These are phyloP conservation scores for Jamesozyma lodderae DNA, from an alignment of 805 yeast species.

Conservation along the genomic window DNA sequence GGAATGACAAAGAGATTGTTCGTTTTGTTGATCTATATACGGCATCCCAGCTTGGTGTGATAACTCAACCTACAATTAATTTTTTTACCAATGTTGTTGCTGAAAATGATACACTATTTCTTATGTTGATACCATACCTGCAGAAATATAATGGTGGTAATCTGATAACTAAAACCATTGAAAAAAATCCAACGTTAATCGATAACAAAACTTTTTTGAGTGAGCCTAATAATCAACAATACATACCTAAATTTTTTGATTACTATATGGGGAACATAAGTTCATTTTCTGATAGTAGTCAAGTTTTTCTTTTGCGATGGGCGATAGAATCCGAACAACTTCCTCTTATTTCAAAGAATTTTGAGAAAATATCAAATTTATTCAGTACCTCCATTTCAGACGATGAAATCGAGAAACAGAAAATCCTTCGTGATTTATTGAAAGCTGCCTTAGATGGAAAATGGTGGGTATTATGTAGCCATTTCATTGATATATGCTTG, in stretches of 20 bases:
- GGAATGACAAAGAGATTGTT: conserved; percentile 10
- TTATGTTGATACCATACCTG: background rate
- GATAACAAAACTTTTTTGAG: too few relatives aligned
- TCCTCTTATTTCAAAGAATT: too few relatives aligned
- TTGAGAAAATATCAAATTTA: too few relatives aligned
- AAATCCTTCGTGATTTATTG: background rate
- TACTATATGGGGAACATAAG: background rate
- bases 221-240: too few relatives aligned
- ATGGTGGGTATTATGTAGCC: conserved; percentile 7
- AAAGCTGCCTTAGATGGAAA: background rate
- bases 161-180: background rate
- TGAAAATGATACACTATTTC: background rate
- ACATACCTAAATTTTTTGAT: too few relatives aligned
- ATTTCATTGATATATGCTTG: conserved; percentile 6
- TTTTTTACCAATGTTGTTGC: background rate
- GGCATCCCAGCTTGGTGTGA: background rate
- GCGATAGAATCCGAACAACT: too few relatives aligned
- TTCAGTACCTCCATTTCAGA: too few relatives aligned
- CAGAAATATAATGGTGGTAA: background rate
- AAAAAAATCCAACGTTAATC: too few relatives aligned
- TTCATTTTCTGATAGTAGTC: background rate
- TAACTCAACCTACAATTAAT: background rate
- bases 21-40: conserved; percentile 7
- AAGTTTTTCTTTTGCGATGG: background rate
- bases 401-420: background rate